Evolutionary conservation across 495 filamentous ascomycete species (phyloP).

Genomic region (Pyrenula massariospora): DNA sequence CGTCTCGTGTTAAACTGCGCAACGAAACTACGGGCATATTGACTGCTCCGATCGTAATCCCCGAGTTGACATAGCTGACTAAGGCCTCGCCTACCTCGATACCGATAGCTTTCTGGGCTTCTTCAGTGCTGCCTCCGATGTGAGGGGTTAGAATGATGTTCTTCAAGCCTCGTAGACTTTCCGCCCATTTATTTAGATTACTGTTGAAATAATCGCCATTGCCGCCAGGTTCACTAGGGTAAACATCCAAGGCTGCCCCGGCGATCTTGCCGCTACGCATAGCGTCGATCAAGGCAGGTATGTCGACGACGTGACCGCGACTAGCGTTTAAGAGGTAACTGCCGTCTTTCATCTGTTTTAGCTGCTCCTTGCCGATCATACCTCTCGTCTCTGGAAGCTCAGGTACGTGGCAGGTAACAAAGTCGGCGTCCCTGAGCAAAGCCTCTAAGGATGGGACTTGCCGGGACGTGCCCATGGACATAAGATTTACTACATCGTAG

Average conservation of each 20-base stretch:
- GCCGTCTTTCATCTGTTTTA: constrained; percentile 82
- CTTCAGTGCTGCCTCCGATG: constrained; percentile 94
- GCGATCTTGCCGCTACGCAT: constrained; percentile 83
- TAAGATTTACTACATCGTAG: constrained; percentile 85
- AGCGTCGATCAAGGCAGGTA: constrained; percentile 79
- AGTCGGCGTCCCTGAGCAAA: constrained; percentile 73
- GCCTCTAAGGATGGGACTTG: constrained; percentile 69
- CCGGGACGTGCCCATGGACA: constrained; percentile 78
- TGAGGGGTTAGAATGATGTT: constrained; percentile 95
- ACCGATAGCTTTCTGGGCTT: constrained; percentile 94
- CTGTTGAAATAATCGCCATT: constrained; percentile 93
- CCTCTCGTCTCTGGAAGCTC: constrained; percentile 84
- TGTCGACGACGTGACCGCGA: constrained; percentile 88
- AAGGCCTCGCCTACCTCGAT: constrained; percentile 82
- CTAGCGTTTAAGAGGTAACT: constrained; percentile 93
- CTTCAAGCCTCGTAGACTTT: constrained; percentile 71
- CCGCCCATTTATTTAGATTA: constrained; percentile 74
- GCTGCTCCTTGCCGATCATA: constrained; percentile 67
- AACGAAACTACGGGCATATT: constrained; percentile 92
- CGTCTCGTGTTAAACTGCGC: constrained; percentile 74
- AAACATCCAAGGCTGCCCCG: constrained; percentile 92
- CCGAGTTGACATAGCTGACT: constrained; percentile 86
- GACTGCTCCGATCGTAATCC: constrained; percentile 78
- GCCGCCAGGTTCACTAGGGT: constrained; percentile 81
- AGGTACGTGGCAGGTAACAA: constrained; percentile 88